Percentiles rank a stretch among this genome's conserved stretches.
Evolutionary conservation across 1,284 basidiomycete species (phyloP).

Genomic region (Fereydounia khargensis): DNA sequence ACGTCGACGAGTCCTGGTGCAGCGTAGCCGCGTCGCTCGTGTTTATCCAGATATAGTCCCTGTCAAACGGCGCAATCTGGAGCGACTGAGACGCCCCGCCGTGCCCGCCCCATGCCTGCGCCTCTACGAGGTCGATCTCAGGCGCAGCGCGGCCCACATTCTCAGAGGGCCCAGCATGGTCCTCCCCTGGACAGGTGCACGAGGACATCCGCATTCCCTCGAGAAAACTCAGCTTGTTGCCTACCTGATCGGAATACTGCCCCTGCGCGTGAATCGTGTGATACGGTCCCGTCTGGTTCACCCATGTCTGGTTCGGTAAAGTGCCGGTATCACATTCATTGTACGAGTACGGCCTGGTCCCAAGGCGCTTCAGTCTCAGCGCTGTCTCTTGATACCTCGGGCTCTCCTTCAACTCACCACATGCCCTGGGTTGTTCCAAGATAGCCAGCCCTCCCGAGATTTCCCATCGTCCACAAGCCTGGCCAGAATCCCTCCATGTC

Average conservation of each 20-base stretch:
- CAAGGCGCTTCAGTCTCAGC: too few species aligned
- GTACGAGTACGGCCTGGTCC: slow-evolving; percentile 57
- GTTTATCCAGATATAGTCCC: slow-evolving; percentile 39
- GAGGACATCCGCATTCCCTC: slow-evolving; percentile 31
- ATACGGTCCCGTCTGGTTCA: slow-evolving; percentile 21
- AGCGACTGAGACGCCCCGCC: slow-evolving; percentile 42
- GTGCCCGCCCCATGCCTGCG: slow-evolving; percentile 50
- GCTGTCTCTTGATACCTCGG: not conserved
- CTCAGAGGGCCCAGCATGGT: slow-evolving; percentile 23
- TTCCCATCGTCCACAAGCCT: slow-evolving; percentile 42
- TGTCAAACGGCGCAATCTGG: slow-evolving; percentile 55
- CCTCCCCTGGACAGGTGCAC: slow-evolving; percentile 43
- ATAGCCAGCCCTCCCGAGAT: slow-evolving; percentile 45
- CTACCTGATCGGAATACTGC: slow-evolving; percentile 1
- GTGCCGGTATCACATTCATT: slow-evolving; percentile 50
- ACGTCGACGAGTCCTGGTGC: slow-evolving; percentile 4
- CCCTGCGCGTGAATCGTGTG: slow-evolving; percentile 14
- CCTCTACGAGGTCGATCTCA: slow-evolving; percentile 56
- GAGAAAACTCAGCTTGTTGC: slow-evolving; percentile 14
- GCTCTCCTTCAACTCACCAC: not conserved
- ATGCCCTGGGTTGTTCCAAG: slow-evolving; percentile 47
- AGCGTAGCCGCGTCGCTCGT: slow-evolving; percentile 2
- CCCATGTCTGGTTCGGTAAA: slow-evolving; percentile 37
- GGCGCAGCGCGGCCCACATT: slow-evolving; percentile 45
- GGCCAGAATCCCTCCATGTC: slow-evolving; percentile 61